Conservation (phyloP, 2,329 filamentous ascomycete genomes). For the Scedosporium boydii region DNA sequence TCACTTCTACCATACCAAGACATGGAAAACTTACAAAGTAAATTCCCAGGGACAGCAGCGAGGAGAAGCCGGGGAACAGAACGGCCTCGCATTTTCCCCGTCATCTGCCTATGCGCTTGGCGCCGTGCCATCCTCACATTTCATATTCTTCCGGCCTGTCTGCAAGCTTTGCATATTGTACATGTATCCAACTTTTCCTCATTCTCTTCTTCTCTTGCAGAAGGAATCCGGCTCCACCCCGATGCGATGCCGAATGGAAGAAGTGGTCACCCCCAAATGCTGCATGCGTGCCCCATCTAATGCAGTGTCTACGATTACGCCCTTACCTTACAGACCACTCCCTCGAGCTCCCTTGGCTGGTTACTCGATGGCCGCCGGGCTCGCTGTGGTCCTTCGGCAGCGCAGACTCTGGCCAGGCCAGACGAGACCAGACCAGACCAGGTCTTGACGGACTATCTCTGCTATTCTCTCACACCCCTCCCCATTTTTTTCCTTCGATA, state of each 20-base stretch:
- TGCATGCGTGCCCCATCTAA: conserved; percentile 6
- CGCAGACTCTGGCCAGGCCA: background rate
- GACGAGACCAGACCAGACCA: background rate
- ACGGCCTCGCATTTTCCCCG: background rate
- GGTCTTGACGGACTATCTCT: too few species aligned
- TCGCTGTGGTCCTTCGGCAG: background rate
- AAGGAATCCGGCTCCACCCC: background rate
- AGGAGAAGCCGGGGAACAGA: background rate
- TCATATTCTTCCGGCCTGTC: background rate
- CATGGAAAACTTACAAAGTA: background rate
- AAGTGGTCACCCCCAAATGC: background rate
- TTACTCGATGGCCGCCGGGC: background rate
- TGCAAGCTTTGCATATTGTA: background rate
- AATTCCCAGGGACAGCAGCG: background rate
- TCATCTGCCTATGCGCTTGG: background rate
- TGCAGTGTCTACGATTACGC: background rate
- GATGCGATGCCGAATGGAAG: background rate
- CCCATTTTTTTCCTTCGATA: background rate
- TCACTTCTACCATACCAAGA: background rate
- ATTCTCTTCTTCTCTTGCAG: background rate
- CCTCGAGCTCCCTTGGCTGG: background rate
- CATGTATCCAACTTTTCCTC: background rate
- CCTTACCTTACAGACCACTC: background rate
- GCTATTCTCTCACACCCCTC: background rate
- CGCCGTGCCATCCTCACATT: background rate